Conservation (phyloP, 2,329 filamentous ascomycete species). For the Pseudogymnoascus sp. region DNA sequence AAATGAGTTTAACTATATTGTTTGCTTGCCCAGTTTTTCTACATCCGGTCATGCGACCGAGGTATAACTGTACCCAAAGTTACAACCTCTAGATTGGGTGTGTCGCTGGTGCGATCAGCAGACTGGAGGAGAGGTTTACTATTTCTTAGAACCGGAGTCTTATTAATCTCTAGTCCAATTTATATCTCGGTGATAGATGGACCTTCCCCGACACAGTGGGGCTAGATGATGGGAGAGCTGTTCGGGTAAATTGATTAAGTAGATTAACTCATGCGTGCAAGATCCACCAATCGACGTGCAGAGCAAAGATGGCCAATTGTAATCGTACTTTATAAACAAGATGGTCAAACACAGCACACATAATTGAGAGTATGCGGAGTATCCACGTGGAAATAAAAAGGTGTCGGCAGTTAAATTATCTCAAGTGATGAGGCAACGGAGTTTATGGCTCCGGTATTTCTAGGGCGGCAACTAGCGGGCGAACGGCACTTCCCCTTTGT, state of each 20-base stretch:
- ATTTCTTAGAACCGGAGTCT: neutral
- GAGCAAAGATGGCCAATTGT: neutral
- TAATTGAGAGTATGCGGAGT: neutral
- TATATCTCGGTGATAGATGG: slow-evolving; percentile 26
- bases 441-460: neutral
- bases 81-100: neutral
- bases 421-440: neutral
- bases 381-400: neutral
- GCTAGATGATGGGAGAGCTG: neutral
- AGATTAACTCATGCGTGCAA: neutral
- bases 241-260: neutral
- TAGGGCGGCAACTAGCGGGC: neutral
- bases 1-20: slow-evolving; percentile 1
- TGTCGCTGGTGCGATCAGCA: neutral
- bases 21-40: neutral
- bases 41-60: slow-evolving; percentile 1
- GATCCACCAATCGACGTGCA: slow-evolving; percentile 1
- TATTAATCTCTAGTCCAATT: slow-evolving; percentile 23
- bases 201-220: slow-evolving; percentile 12
- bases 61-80: neutral
- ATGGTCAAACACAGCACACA: neutral
- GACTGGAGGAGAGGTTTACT: neutral
- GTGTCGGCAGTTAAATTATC: neutral
- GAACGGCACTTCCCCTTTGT: neutral
- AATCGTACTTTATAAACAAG: neutral